Conservation (phyloP, 176 grass and related monocot genomes). For the Calamus simplicifolius region DNA sequence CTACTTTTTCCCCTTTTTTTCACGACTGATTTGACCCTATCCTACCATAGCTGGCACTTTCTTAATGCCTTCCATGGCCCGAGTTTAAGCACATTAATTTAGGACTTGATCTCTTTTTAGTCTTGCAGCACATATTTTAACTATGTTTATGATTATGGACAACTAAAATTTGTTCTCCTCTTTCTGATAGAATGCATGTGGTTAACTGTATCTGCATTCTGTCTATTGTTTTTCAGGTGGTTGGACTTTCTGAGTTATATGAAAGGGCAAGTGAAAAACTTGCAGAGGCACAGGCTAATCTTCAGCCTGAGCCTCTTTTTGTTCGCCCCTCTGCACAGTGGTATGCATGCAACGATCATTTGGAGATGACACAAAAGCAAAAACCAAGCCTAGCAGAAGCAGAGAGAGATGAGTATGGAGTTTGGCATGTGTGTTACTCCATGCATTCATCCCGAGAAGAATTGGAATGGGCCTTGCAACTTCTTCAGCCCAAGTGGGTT, state of each 20-base stretch:
- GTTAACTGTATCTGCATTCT: no score
- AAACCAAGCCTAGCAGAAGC: conserved; percentile 56
- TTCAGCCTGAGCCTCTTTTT: conserved; percentile 63
- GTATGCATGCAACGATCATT: conserved; percentile 40
- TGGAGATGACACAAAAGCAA: conserved; percentile 8
- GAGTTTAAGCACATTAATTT: no score
- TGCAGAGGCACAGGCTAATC: conserved; percentile 39
- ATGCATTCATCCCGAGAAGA: conserved; percentile 85
- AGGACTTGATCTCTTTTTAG: no score
- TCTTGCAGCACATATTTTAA: no score
- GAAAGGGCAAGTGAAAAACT: conserved; percentile 46
- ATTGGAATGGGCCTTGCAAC: conserved; percentile 58
- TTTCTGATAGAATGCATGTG: neutral
- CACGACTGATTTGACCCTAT: no score
- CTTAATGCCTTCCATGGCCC: no score
- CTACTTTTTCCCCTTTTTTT: no score
- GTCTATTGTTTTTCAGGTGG: conserved; percentile 24
- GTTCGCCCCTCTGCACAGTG: conserved; percentile 77
- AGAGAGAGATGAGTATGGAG: conserved; percentile 52
- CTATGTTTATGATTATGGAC: no score
- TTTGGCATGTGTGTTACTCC: conserved; percentile 88
- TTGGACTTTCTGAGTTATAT: conserved; percentile 49
- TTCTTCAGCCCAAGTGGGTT: conserved; percentile 83
- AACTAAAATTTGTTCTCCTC: neutral
- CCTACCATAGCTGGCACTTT: no score